Base-by-base conservation (phyloP, 106 monocot species). In the Agapanthus africanus region DNA sequence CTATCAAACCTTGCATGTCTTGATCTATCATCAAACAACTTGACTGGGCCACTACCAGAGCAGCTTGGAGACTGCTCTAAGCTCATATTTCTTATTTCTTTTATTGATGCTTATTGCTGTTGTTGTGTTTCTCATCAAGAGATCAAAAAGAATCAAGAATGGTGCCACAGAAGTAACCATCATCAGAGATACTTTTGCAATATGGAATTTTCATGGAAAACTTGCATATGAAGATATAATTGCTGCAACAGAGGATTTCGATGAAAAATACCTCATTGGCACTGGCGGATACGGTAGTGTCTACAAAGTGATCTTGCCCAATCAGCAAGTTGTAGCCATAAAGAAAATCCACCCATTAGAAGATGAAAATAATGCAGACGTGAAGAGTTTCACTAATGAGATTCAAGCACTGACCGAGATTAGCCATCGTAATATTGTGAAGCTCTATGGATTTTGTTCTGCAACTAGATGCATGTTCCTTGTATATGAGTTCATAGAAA, bases 401-500 rank as follows among this genome's bases (percentile, higher is more conserved):
- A 63, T 79, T 19, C 49, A 25, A 37, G 32, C 56, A 34, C 27
- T 67, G 15, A 67, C 59, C 26, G 26, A 47, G 73, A 65, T 72
- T n/a, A 34, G 67, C 1, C 70, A 77, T 69, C 40, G 75, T 0
- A 76, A 61, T 34, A 76, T 76, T 28, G 75, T 76, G 57, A 76
- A 49, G 16, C 42, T 76, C 1, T 40, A 78, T 72, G 78, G 78
- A 9, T 78, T 72, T 22, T 78, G 78, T 61, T 42, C 40, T 4
- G 35, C 22, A 11, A 0, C 21, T n/a, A 15, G 18, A 10, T 44
- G 28, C 15, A 77, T 16, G 25, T 71, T 65, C 22, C 65, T 65
- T n/a, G 26, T 72, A 38, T 72, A 72, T 54, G 66, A 78, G 35
- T 78, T 72, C 40, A 78, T 78, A 10, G 78, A 71, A 22, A 78